Evolutionary conservation across 2,329 filamentous ascomycete species (phyloP), one percentile per base, ranked within the genome.

Genomic region (Simplicillium aogashimaense): DNA sequence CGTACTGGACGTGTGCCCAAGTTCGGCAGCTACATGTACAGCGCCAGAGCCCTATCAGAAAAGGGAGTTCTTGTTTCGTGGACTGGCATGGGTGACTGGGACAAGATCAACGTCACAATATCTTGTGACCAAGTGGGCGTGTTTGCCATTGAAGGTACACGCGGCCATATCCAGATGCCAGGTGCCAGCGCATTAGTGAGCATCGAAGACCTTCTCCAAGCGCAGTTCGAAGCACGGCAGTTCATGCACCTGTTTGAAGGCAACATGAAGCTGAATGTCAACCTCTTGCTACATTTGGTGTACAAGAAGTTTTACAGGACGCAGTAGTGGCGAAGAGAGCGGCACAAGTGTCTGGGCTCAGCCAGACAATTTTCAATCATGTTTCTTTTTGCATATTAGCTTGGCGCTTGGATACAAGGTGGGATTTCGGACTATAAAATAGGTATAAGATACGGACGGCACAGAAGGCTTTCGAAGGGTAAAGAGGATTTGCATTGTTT

Each of bases 221-320:
- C 92, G 38, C 94, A 98, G 64, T 98, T 95, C 59, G 92, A 97
- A 63, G 88, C 92, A 50, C 86, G 88, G 53, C 88, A 95, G 64
- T 95, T 94, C 60, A 89, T 97, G 78, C 88, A 86, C 55, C 71
- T 97, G 45, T 98, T 98, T 55, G 87, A 94, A 58, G 81, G 82
- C 40, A 76, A 74, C 47, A 72, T 95, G 57, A 82, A 84, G 63
- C 75, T 98, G 55, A 97, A 97, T 61, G 92, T 98, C 55, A 98
- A 98, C 67, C 63, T 98, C 56, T 78, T 98, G 65, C 71, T 98
- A 70, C 92, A 98, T 72, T 70, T 97, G 61, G 76, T 98, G 51
- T 97, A 97, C 72, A 94, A 94, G 76, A 98, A 98, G 73, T 98
- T 98, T 63, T 98, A 98, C 59, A 69, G 78, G 45, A 82, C 79